Percentiles rank a stretch among this genome's conserved stretches.
phyloP scores from a whole-genome alignment of 2,329 filamentous ascomycete species.

The Fusarium domesticum region DNA sequence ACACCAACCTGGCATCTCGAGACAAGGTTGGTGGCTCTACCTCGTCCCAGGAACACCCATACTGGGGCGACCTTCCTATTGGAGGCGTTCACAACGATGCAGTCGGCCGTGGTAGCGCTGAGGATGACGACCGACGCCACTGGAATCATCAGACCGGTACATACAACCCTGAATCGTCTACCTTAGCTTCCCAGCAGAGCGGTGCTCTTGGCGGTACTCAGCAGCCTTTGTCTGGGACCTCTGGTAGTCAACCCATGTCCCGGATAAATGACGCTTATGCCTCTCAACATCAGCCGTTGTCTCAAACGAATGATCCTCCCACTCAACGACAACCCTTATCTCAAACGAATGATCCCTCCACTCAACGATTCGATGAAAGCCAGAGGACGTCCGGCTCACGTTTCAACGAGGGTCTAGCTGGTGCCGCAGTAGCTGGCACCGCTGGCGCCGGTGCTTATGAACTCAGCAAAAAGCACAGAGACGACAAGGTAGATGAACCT shows the following conservation, averaged over 20 bases:
- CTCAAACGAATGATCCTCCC: slow-evolving; percentile 4
- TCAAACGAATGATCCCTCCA: slow-evolving; percentile 1
- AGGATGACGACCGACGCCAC: slow-evolving; percentile 9
- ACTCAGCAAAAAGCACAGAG: slow-evolving; percentile 2
- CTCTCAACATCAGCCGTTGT: background rate
- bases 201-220: too few species aligned
- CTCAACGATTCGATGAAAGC: slow-evolving; percentile 1
- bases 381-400: slow-evolving; percentile 5
- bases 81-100: slow-evolving; percentile 7
- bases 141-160: background rate
- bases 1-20: background rate
- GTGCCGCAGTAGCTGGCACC: slow-evolving; percentile 1
- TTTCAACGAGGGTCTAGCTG: slow-evolving; percentile 8
- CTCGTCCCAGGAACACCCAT: slow-evolving; percentile 12
- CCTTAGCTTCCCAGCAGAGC: background rate
- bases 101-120: slow-evolving; percentile 13
- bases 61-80: slow-evolving; percentile 20
- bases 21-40: slow-evolving; percentile 1
- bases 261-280: background rate
- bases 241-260: background rate
- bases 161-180: background rate
- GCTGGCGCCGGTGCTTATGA: slow-evolving; percentile 9
- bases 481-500: background rate
- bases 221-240: too few species aligned
- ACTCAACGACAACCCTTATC: background rate